Evolutionary conservation across 345 rosid species (phyloP), one percentile per base, ranked within the genome.

Genomic region (Triadica sebifera): DNA sequence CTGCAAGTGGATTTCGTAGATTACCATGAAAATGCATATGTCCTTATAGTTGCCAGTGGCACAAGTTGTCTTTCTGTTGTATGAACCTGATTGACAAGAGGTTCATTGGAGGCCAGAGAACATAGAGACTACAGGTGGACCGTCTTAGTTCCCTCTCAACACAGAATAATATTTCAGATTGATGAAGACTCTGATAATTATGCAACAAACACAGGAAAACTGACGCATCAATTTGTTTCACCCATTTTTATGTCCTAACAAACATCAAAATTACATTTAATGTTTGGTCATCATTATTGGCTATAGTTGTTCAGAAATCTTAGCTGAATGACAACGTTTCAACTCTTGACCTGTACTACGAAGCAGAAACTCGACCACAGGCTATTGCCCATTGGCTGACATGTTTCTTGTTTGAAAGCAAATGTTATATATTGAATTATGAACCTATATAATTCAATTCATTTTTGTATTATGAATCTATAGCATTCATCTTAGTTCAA

Each of bases 101-200:
- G 67, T 71, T 71, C 55, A 45, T 55, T 53, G 62, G 55, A 63
- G 78, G 71, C 66, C 70, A 67, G 50, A 65, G 70, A 45, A 65
- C 74, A 50, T 12, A 61, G 11, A 67, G 57, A 70, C 70, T 55
- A 47, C 12, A 16, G 65, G 85, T 75, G 88, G 88, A 80, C 90
- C 83, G 22, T 67, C 67, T 67, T 50, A 58, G 83, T 73, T 53
- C 69, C 82, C 80, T 72, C 67, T 72, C 47, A 47, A 70, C 60
- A 55, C 64, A 55, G 73, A 78, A 72, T 29, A 41, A 63, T 74
- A 55, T 53, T 39, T 5, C 38, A 58, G 34, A 45, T 69, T 72
- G 86, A 85, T 81, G 16, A 63, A 47, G 84, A 85, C 86, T 13
- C 17, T 62, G 81, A 78, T 83, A 70, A 71, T 29, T 29, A 29